These are phyloP conservation scores for Tritrichomonas foetus DNA, from an alignment of 208 protist genomes.

Conservation along the genomic window DNA sequence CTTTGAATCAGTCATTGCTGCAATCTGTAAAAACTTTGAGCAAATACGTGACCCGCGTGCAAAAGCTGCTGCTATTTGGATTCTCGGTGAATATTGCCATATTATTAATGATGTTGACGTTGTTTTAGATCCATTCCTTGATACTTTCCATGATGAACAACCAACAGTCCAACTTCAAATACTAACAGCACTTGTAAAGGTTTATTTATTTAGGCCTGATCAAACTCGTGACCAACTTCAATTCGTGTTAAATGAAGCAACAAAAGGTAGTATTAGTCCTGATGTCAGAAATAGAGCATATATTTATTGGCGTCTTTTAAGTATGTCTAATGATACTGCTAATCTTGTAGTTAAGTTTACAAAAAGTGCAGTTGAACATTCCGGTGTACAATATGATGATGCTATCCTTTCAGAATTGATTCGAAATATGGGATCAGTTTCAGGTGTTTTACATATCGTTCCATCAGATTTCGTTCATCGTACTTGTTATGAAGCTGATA, in stretches of 20 bases:
- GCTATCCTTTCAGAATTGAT: background rate
- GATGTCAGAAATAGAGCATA: conserved; percentile 96
- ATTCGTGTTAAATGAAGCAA: conserved; percentile 58
- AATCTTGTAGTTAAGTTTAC: conserved; percentile 63
- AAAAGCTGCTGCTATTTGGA: conserved; percentile 92
- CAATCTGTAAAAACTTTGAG: conserved; percentile 80
- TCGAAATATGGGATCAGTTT: background rate
- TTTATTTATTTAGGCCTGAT: conserved; percentile 79
- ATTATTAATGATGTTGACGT: conserved; percentile 46
- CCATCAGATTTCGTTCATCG: background rate
- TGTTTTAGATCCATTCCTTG: conserved; percentile 70
- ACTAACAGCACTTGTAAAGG: conserved; percentile 90
- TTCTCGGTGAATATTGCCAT: conserved; percentile 75
- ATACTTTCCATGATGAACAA: conserved; percentile 81
- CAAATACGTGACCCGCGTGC: conserved; percentile 87
- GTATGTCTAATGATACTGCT: conserved; percentile 83
- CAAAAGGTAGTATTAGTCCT: conserved; percentile 76
- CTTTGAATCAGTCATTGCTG: conserved; percentile 57
- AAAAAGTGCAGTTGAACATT: background rate
- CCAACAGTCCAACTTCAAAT: conserved; percentile 82
- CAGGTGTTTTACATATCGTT: conserved; percentile 18
- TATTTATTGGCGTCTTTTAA: conserved; percentile 97
- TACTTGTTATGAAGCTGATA: background rate
- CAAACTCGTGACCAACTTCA: conserved; percentile 57
- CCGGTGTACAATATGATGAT: background rate